These are phyloP conservation scores for Collybia mongolica DNA, from an alignment of 768 basidiomycete species.

Conservation along the genomic window DNA sequence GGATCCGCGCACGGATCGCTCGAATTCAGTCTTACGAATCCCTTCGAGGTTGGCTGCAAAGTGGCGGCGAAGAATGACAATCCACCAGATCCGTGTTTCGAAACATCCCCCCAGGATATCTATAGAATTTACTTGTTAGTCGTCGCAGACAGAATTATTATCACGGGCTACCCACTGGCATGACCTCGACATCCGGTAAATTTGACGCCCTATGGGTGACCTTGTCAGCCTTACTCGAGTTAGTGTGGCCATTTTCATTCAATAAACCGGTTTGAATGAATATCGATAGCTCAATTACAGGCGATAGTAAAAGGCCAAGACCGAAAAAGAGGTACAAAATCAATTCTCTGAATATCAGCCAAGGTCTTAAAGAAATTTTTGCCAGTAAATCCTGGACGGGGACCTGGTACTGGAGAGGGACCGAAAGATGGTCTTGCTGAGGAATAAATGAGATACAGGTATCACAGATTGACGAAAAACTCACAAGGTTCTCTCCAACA, in stretches of 20 bases:
- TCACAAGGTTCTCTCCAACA: slow-evolving; percentile 31
- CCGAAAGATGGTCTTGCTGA: slow-evolving; percentile 37
- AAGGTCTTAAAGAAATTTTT: too few species aligned
- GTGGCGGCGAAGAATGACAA: too few species aligned
- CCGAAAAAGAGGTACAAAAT: slow-evolving; percentile 27
- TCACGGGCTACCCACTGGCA: too few species aligned
- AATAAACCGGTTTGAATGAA: too few species aligned
- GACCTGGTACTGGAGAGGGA: slow-evolving; percentile 29
- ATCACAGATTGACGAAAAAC: not conserved
- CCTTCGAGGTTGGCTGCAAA: slow-evolving; percentile 18
- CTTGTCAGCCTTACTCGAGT: too few species aligned
- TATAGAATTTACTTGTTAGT: too few species aligned
- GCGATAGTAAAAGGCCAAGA: too few species aligned
- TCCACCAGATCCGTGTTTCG: slow-evolving; percentile 9
- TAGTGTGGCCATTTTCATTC: too few species aligned
- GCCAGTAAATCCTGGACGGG: slow-evolving; percentile 30
- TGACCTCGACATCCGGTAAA: slow-evolving; percentile 39
- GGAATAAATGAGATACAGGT: not conserved
- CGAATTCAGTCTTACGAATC: slow-evolving; percentile 22
- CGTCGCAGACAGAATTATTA: too few species aligned
- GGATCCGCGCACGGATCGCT: slow-evolving; percentile 26
- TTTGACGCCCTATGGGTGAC: slow-evolving; percentile 18
- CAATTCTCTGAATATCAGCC: too few species aligned
- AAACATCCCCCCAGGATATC: too few species aligned
- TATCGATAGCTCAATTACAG: too few species aligned